Percentiles rank a stretch among this genome's conserved stretches.
Conservation (phyloP, 2,329 filamentous ascomycete species). For the Plenodomus tracheiphilus region DNA sequence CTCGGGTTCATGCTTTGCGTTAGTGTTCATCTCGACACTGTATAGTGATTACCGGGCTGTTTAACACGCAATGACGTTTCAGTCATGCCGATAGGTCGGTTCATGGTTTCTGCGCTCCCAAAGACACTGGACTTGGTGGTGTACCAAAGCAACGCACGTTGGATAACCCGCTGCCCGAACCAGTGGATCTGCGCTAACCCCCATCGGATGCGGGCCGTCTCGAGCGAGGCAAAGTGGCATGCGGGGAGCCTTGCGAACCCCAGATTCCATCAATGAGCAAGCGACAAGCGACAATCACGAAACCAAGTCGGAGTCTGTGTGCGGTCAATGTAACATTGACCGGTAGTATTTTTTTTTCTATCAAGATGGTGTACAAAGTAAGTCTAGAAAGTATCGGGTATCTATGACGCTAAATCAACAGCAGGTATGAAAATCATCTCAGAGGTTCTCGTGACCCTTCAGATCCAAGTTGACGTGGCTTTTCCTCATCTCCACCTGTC, state of each 20-base stretch:
- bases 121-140: background rate
- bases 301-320: background rate
- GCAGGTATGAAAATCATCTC: background rate
- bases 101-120: no score
- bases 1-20: background rate
- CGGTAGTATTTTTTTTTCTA: no score
- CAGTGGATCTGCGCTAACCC: slow-evolving; percentile 2
- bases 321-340: no score
- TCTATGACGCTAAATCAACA: no score
- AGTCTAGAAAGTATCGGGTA: no score
- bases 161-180: no score
- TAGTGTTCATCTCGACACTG: no score
- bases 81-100: no score
- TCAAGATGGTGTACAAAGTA: no score
- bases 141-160: background rate
- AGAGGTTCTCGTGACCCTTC: background rate
- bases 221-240: slow-evolving; percentile 1
- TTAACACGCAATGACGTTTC: no score
- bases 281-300: background rate
- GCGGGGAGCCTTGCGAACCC: slow-evolving; percentile 1
- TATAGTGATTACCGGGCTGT: background rate
- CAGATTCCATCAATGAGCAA: background rate
- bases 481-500: background rate
- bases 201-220: slow-evolving; percentile 2
- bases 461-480: no score